Base-by-base conservation (phyloP, 257 asterid species). In the Anisodus acutangulus region DNA sequence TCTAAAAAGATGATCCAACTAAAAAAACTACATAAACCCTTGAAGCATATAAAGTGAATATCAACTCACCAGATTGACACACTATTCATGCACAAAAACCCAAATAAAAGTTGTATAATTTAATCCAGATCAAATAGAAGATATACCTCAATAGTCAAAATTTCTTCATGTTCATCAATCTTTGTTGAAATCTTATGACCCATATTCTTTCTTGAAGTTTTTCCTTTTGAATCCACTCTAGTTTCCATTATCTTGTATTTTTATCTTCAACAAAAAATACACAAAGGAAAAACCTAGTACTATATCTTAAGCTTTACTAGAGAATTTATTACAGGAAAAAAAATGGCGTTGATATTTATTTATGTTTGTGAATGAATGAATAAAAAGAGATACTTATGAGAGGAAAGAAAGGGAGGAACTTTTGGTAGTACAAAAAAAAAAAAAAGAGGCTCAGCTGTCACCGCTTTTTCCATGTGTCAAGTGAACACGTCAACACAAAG, bases 131-230 rank as follows among this genome's bases (percentile, higher is more conserved):
- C 35, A 54, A 68, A 81, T 6, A 80, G 51, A 35, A 81, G 8
- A 81, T 19, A 35, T 51, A 82, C 85, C 85, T 82, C 69, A 78
- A 84, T 10, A 69, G 85, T 58, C 3, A 92, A 90, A 86, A 88
- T 86, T 83, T 71, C 90, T 64, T 87, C 93, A 74, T 84, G 90
- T 15, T 74, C 87, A 26, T 15, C 39, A 0, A 26, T 67, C 83
- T 70, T 39, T 31, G 35, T 31, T 31, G 35, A 31, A 31, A 31
- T 31, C 35, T 1, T 31, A 31, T 31, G 35, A 31, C 35, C 35
- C 35, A 31, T 31, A 31, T 31, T 31, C 35, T 31, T 31, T 5
- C 39, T 70, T 31, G 79, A 54, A 49, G 8, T 9, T 66, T 80
- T 81, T 53, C 57, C 47, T 60, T 62, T 68, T 2, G 60, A 81